Evolutionary conservation across 148 eudicot species (phyloP).

Genomic region (Chenopodium quinoa): DNA sequence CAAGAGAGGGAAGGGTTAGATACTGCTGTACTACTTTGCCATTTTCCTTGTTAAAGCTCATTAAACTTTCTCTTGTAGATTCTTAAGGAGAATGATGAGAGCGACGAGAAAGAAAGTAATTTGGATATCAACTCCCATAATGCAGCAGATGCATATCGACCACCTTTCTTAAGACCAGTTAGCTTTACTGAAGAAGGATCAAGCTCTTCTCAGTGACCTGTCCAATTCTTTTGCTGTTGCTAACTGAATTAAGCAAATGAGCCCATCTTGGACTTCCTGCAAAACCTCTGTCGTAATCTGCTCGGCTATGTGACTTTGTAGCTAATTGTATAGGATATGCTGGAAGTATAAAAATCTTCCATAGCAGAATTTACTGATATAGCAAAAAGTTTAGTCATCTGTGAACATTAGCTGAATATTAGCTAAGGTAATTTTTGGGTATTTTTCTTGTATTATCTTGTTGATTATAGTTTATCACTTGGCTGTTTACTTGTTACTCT

Average conservation of each 20-base stretch:
- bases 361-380: background rate
- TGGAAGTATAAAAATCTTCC: background rate
- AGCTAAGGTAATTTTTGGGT: no score
- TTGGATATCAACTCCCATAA: constrained; percentile 43
- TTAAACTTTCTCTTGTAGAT: constrained; percentile 36
- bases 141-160: constrained; percentile 62
- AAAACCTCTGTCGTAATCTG: background rate
- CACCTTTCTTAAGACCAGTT: constrained; percentile 63
- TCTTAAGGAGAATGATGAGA: constrained; percentile 58
- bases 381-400: background rate
- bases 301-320: background rate
- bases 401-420: background rate
- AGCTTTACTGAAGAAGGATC: constrained; percentile 42
- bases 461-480: no score
- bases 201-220: constrained; percentile 38
- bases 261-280: background rate
- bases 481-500: no score
- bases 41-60: background rate
- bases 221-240: background rate
- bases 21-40: background rate
- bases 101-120: constrained; percentile 49
- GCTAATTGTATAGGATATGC: background rate
- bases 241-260: background rate
- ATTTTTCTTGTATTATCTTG: no score
- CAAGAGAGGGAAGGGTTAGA: background rate